Evolutionary conservation across 1,139 yeast genomes (phyloP).

Genomic region (Sugiyamaella neomexicana): DNA sequence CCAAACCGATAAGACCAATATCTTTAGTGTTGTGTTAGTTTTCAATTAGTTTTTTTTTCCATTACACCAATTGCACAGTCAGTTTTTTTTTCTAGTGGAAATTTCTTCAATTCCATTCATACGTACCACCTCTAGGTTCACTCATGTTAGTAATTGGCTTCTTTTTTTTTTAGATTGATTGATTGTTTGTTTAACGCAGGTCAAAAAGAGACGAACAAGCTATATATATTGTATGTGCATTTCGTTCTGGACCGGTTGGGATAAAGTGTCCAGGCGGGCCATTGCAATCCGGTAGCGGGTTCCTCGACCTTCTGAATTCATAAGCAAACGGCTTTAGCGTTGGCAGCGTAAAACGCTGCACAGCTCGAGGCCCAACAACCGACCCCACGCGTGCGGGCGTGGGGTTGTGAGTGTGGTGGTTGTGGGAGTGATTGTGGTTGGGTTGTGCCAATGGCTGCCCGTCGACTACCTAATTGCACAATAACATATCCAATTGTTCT

Average conservation of each 20-base stretch:
- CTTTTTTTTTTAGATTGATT: slow-evolving; percentile 1
- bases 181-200: background rate
- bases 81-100: too few species aligned
- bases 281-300: slow-evolving; percentile 7
- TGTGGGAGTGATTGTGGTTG: too few species aligned
- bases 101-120: background rate
- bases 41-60: too few species aligned
- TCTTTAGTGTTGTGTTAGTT: too few species aligned
- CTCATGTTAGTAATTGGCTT: slow-evolving; percentile 18
- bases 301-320: slow-evolving; percentile 8
- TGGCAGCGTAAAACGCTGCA: too few species aligned
- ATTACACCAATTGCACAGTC: too few species aligned
- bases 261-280: slow-evolving; percentile 1
- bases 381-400: background rate
- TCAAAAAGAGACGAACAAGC: slow-evolving; percentile 1
- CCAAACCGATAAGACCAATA: slow-evolving; percentile 98
- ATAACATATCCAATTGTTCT: too few species aligned
- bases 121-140: slow-evolving; percentile 26
- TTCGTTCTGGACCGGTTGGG: background rate
- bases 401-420: background rate
- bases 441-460: too few species aligned
- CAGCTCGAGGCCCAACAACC: too few species aligned
- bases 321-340: background rate
- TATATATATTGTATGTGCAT: too few species aligned
- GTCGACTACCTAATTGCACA: too few species aligned